phyloP scores from a whole-genome alignment of 2,329 filamentous ascomycete species.

The Rhytidhysteron rufulum region DNA sequence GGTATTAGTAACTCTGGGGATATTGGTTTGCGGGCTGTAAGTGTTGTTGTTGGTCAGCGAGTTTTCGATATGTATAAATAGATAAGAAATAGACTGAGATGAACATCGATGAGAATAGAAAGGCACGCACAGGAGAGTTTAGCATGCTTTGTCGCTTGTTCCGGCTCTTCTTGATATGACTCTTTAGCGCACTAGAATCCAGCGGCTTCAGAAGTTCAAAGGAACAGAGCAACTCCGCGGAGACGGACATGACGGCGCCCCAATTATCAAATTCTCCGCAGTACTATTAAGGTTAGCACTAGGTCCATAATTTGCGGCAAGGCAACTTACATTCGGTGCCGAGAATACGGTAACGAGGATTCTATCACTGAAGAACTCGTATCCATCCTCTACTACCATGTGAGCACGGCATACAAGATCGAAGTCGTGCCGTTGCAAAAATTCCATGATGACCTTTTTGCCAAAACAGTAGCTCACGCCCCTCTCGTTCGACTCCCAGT shows the following conservation, averaged over 20 bases:
- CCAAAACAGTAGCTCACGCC: slow-evolving; percentile 98
- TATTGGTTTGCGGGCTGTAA: slow-evolving; percentile 47
- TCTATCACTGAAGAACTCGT: slow-evolving; percentile 96
- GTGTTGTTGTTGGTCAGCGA: slow-evolving; percentile 24
- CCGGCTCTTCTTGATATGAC: slow-evolving; percentile 96
- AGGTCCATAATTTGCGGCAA: not conserved
- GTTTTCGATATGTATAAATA: slow-evolving; percentile 16
- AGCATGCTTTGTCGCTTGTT: slow-evolving; percentile 93
- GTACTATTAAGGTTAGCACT: slow-evolving; percentile 58
- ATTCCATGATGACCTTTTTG: slow-evolving; percentile 96
- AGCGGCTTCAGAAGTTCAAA: slow-evolving; percentile 96
- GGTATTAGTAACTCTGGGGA: slow-evolving; percentile 48
- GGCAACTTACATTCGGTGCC: slow-evolving; percentile 81
- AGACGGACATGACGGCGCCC: slow-evolving; percentile 98
- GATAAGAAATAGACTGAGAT: slow-evolving; percentile 1
- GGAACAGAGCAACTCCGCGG: slow-evolving; percentile 86
- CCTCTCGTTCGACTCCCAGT: slow-evolving; percentile 96
- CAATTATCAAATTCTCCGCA: slow-evolving; percentile 99
- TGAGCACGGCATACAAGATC: slow-evolving; percentile 95
- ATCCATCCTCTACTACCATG: slow-evolving; percentile 99
- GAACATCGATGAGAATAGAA: not conserved
- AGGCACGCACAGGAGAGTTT: slow-evolving; percentile 83
- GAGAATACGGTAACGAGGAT: slow-evolving; percentile 96
- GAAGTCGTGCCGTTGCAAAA: slow-evolving; percentile 90
- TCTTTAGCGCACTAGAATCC: slow-evolving; percentile 94